A percentile compares a stretch with the other conserved stretches of the same genome.
phyloP scores from a whole-genome alignment of 768 basidiomycete genomes.

The Mycena haematopus region DNA sequence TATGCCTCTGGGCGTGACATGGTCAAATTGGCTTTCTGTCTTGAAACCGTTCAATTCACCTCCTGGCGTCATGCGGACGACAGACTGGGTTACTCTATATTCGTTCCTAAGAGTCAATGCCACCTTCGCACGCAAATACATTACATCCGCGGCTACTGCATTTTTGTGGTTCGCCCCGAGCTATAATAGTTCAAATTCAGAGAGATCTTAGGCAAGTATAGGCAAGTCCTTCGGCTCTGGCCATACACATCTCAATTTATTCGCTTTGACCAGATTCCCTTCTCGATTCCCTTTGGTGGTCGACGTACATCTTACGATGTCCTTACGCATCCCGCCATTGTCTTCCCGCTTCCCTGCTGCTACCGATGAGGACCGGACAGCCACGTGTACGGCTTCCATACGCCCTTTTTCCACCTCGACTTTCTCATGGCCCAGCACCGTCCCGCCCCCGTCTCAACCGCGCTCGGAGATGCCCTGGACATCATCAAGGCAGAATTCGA shows the following conservation, averaged over 20 bases:
- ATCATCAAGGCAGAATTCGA: constrained; percentile 76
- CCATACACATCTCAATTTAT: not conserved
- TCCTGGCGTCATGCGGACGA: not conserved
- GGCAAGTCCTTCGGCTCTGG: not conserved
- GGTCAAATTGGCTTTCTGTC: not conserved
- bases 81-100: not conserved
- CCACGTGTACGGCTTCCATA: constrained; percentile 26
- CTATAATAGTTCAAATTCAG: not conserved
- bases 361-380: constrained; percentile 3
- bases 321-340: constrained; percentile 10
- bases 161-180: not conserved
- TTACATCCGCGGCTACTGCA: no score
- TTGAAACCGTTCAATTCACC: not conserved
- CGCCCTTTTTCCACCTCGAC: constrained; percentile 24
- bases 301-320: constrained; percentile 22
- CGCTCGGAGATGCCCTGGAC: constrained; percentile 67
- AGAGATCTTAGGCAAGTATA: not conserved
- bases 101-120: no score
- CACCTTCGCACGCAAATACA: no score
- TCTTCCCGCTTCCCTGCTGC: constrained; percentile 15
- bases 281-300: not conserved
- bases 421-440: constrained; percentile 29
- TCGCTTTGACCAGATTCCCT: constrained; percentile 1
- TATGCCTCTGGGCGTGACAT: not conserved
- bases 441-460: constrained; percentile 15